A percentile compares a stretch with the other conserved stretches of the same genome.
These are phyloP conservation scores for Penicillium sp. DNA, from an alignment of 2,329 filamentous ascomycete species.

Conservation along the genomic window DNA sequence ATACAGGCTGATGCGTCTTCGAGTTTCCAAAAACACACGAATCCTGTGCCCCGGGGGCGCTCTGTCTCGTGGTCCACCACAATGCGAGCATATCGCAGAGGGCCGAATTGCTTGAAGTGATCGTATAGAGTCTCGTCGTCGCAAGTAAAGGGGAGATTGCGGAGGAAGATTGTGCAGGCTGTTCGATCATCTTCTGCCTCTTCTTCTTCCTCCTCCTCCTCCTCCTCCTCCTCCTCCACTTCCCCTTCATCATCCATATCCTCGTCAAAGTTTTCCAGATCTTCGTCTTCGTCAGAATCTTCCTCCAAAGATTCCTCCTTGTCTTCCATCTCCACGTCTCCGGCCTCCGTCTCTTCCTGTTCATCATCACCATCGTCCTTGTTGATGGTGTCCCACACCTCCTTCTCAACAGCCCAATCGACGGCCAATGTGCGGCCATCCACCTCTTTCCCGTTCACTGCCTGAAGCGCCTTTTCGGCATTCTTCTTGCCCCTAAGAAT, in stretches of 20 bases:
- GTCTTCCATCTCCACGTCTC: constrained; percentile 56
- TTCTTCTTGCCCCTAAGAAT: constrained; percentile 84
- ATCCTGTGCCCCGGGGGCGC: constrained; percentile 85
- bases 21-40: constrained; percentile 83
- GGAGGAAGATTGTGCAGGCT: constrained; percentile 79
- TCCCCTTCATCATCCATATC: constrained; percentile 35
- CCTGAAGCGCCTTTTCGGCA: constrained; percentile 80
- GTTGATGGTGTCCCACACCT: constrained; percentile 70
- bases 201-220: constrained; percentile 46
- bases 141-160: constrained; percentile 87
- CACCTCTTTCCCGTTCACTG: constrained; percentile 83
- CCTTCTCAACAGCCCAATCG: constrained; percentile 94
- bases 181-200: constrained; percentile 55
- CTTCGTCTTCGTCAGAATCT: constrained; percentile 33
- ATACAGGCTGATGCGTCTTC: constrained; percentile 76
- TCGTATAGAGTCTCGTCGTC: constrained; percentile 77
- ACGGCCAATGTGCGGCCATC: constrained; percentile 87
- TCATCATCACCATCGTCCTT: constrained; percentile 41
- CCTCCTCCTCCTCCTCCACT: constrained; percentile 15
- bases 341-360: constrained; percentile 25
- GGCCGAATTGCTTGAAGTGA: constrained; percentile 85
- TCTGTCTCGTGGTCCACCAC: constrained; percentile 84
- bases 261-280: constrained; percentile 39
- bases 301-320: constrained; percentile 51
- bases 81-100: constrained; percentile 83